phyloP scores from a whole-genome alignment of 1,284 basidiomycete genomes.

The Rhodotorula sp. region DNA sequence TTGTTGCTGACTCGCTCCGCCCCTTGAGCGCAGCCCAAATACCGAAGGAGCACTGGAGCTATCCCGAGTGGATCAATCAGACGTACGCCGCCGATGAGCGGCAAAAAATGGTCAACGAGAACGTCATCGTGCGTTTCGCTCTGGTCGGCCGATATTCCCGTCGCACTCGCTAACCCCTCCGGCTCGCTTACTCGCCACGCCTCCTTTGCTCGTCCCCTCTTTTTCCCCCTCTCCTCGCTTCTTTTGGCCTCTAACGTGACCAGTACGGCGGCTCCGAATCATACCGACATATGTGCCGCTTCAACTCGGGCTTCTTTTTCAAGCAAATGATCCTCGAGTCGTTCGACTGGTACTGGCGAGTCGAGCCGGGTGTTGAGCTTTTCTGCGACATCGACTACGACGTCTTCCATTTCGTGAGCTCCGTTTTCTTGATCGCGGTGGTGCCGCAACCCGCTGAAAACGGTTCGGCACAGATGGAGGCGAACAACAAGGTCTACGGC shows the following conservation, averaged over 20 bases:
- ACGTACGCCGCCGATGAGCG: conserved; percentile 63
- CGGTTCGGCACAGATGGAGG: conserved; percentile 29
- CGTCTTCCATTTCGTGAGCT: conserved; percentile 43
- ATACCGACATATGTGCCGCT: conserved; percentile 53
- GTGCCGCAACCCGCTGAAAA: not conserved
- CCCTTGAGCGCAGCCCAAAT: conserved; percentile 52
- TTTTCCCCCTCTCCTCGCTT: not conserved
- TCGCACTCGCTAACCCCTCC: not conserved
- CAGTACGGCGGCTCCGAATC: conserved; percentile 59
- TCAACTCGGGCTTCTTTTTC: conserved; percentile 33
- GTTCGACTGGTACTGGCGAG: conserved; percentile 91
- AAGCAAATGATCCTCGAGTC: conserved; percentile 56
- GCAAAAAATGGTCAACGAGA: conserved; percentile 65
- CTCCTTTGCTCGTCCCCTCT: too few relatives aligned
- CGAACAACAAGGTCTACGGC: conserved; percentile 37
- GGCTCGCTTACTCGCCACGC: not conserved
- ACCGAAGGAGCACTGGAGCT: conserved; percentile 72
- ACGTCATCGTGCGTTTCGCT: conserved; percentile 65
- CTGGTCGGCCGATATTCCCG: not conserved
- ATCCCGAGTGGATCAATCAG: conserved; percentile 63
- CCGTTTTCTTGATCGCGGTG: not conserved
- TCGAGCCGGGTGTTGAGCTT: conserved; percentile 54
- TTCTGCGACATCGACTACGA: conserved; percentile 46
- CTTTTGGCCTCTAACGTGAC: not conserved
- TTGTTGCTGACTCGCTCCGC: not conserved